Evolutionary conservation across 2,329 filamentous ascomycete genomes (phyloP).

Genomic region (Fusarium falciforme): DNA sequence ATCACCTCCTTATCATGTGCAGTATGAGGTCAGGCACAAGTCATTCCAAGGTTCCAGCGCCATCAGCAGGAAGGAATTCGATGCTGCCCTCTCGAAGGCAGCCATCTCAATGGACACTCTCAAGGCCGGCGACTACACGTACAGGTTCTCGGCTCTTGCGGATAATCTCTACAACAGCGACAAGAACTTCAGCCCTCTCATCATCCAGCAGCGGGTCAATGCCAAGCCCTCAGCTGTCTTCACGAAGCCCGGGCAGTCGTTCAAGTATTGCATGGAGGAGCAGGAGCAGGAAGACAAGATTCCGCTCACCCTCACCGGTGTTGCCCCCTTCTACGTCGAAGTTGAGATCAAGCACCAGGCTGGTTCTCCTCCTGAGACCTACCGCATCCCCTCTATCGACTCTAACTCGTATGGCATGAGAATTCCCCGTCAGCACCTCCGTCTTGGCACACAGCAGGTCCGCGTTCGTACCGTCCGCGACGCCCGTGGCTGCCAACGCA

Average conservation of each 20-base stretch:
- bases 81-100: constrained; percentile 79
- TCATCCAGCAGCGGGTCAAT: constrained; percentile 85
- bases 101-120: constrained; percentile 88
- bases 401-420: constrained; percentile 80
- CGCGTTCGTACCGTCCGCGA: constrained; percentile 92
- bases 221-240: constrained; percentile 86
- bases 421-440: constrained; percentile 86
- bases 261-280: constrained; percentile 94
- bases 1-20: constrained; percentile 82
- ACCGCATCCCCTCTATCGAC: constrained; percentile 83
- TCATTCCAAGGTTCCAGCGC: constrained; percentile 73
- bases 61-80: constrained; percentile 76
- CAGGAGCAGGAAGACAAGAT: constrained; percentile 86
- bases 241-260: constrained; percentile 86
- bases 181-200: constrained; percentile 72
- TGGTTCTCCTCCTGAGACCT: constrained; percentile 80
- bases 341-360: constrained; percentile 94
- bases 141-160: constrained; percentile 84
- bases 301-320: constrained; percentile 84
- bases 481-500: constrained; percentile 84
- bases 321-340: constrained; percentile 89
- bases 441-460: constrained; percentile 89
- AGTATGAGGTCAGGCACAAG: constrained; percentile 83
- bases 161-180: constrained; percentile 89
- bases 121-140: constrained; percentile 85